These are phyloP conservation scores for Elsinoe perseae DNA, from an alignment of 2,329 filamentous ascomycete genomes.

Conservation along the genomic window DNA sequence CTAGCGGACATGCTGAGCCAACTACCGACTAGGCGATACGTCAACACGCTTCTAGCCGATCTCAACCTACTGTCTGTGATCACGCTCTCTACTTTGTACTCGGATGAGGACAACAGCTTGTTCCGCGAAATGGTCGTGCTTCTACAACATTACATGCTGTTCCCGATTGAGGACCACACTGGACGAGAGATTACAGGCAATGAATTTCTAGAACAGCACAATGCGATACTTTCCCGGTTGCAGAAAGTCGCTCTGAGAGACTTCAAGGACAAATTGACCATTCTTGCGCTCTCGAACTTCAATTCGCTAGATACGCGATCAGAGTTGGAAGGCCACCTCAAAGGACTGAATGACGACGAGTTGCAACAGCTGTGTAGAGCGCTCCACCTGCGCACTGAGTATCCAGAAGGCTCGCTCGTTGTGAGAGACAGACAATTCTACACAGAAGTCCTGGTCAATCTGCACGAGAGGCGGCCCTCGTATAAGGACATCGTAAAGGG, in stretches of 20 bases:
- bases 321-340: slow-evolving; percentile 70
- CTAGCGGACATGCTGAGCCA: slow-evolving; percentile 87
- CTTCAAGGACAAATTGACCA: slow-evolving; percentile 84
- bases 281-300: slow-evolving; percentile 87
- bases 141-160: slow-evolving; percentile 79
- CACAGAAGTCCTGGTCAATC: slow-evolving; percentile 64
- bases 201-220: slow-evolving; percentile 74
- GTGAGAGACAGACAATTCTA: slow-evolving; percentile 56
- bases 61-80: slow-evolving; percentile 74
- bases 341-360: slow-evolving; percentile 65
- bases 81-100: slow-evolving; percentile 68
- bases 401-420: slow-evolving; percentile 63
- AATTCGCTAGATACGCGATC: slow-evolving; percentile 72
- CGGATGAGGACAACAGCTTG: slow-evolving; percentile 64
- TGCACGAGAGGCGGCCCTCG: slow-evolving; percentile 67
- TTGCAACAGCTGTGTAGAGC: slow-evolving; percentile 59
- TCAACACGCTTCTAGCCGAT: slow-evolving; percentile 80
- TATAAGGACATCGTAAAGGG: slow-evolving; percentile 72
- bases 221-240: slow-evolving; percentile 64
- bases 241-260: slow-evolving; percentile 71
- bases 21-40: slow-evolving; percentile 84
- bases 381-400: slow-evolving; percentile 73
- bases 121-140: slow-evolving; percentile 73
- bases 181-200: slow-evolving; percentile 64
- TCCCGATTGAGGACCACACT: slow-evolving; percentile 85